These are phyloP conservation scores for Periglandula ipomoeae DNA, from an alignment of 2,329 filamentous ascomycete species.

Conservation along the genomic window DNA sequence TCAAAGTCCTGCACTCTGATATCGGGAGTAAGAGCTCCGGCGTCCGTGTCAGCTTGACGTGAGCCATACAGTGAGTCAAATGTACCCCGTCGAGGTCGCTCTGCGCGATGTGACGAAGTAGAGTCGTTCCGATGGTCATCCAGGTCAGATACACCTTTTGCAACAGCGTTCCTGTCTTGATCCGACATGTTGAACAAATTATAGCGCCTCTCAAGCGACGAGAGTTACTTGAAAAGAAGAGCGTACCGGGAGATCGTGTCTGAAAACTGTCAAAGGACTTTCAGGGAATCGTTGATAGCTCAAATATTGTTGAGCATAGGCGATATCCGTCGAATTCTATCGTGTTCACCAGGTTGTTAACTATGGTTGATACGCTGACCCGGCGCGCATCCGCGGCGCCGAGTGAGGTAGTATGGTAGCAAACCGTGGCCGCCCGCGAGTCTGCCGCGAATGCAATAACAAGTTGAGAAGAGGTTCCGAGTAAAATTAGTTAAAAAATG, in stretches of 20 bases:
- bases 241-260: background rate
- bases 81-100: conserved; percentile 59
- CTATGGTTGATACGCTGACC: conserved; percentile 11
- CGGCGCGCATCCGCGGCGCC: conserved; percentile 28
- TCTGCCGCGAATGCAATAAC: background rate
- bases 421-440: conserved; percentile 15
- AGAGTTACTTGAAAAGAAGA: background rate
- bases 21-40: conserved; percentile 18
- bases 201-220: background rate
- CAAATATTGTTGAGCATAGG: conserved; percentile 8
- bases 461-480: background rate
- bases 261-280: background rate
- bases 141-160: conserved; percentile 64
- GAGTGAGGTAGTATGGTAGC: conserved; percentile 21
- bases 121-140: conserved; percentile 77
- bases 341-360: background rate
- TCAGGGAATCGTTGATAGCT: conserved; percentile 19
- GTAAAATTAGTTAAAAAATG: background rate
- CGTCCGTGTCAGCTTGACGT: conserved; percentile 34
- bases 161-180: conserved; percentile 48
- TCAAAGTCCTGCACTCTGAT: conserved; percentile 70
- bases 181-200: conserved; percentile 50
- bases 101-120: conserved; percentile 48
- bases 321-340: background rate
- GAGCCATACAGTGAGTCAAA: conserved; percentile 60